These are phyloP conservation scores for Penicillium riverlandense DNA, from an alignment of 495 filamentous ascomycete species.

Conservation along the genomic window DNA sequence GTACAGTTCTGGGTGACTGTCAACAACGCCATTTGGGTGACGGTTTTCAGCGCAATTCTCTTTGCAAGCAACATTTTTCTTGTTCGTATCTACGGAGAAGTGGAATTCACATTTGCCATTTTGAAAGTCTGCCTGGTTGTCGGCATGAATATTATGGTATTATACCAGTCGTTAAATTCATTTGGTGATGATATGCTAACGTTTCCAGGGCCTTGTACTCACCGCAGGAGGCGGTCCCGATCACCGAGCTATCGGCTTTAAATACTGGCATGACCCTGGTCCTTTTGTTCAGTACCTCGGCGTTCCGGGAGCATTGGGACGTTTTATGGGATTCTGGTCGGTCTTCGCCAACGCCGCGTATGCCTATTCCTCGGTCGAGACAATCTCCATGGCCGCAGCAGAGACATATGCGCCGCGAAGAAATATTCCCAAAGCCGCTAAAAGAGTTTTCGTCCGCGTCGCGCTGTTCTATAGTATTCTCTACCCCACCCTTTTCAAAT, in stretches of 20 bases:
- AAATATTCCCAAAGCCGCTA: constrained; percentile 66
- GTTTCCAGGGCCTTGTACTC: constrained; percentile 24
- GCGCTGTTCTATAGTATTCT: constrained; percentile 51
- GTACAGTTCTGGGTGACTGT: constrained; percentile 37
- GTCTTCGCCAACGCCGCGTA: constrained; percentile 63
- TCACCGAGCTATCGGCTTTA: constrained; percentile 9
- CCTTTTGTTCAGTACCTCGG: constrained; percentile 13
- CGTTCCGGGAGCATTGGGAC: constrained; percentile 20
- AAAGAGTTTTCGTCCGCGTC: constrained; percentile 69
- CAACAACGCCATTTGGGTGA: constrained; percentile 30
- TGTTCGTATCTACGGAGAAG: constrained; percentile 35
- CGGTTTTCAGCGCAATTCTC: constrained; percentile 35
- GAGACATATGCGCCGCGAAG: constrained; percentile 63
- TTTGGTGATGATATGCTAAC: too few species aligned
- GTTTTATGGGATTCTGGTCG: constrained; percentile 65
- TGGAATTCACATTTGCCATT: constrained; percentile 32
- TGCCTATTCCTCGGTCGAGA: constrained; percentile 68
- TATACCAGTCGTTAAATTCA: too few species aligned
- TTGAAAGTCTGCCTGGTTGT: constrained; percentile 36
- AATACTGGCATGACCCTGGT: constrained; percentile 10
- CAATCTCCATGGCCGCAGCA: constrained; percentile 44
- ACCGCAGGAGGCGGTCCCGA: constrained; percentile 17
- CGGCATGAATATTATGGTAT: constrained; percentile 38
- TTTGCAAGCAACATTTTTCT: constrained; percentile 32
- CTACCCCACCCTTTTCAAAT: constrained; percentile 9